Percentiles rank a stretch among this genome's conserved stretches.
phyloP scores from a whole-genome alignment of 148 eudicot genomes.

The Vaccinium vitisidaea region DNA sequence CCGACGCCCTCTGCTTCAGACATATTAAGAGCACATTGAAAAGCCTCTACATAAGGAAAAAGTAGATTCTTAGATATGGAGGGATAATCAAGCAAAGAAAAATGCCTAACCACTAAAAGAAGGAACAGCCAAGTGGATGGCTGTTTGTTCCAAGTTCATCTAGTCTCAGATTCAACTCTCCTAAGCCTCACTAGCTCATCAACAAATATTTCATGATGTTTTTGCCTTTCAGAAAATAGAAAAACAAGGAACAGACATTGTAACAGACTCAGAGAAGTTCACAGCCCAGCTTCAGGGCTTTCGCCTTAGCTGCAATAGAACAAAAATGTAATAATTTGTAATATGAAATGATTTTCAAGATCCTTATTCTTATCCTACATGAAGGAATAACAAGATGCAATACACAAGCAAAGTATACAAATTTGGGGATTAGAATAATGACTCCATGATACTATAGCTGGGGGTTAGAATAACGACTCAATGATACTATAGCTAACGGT shows the following conservation, averaged over 20 bases:
- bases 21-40: neutral
- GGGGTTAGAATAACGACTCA: neutral
- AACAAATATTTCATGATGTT: neutral
- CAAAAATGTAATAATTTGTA: neutral
- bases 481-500: neutral
- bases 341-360: neutral
- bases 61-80: neutral
- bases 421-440: neutral
- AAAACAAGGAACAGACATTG: neutral
- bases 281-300: neutral
- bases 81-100: neutral
- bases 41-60: neutral
- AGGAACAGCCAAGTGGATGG: neutral
- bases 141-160: neutral
- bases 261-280: neutral
- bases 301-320: neutral
- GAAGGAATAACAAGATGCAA: neutral
- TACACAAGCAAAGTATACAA: neutral
- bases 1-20: neutral
- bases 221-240: neutral
- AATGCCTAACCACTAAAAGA: neutral
- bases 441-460: neutral
- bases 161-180: conserved; percentile 1
- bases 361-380: neutral
- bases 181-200: neutral